phyloP scores from a whole-genome alignment of 305 asterid genomes.

The Fraxinus latifolia region DNA sequence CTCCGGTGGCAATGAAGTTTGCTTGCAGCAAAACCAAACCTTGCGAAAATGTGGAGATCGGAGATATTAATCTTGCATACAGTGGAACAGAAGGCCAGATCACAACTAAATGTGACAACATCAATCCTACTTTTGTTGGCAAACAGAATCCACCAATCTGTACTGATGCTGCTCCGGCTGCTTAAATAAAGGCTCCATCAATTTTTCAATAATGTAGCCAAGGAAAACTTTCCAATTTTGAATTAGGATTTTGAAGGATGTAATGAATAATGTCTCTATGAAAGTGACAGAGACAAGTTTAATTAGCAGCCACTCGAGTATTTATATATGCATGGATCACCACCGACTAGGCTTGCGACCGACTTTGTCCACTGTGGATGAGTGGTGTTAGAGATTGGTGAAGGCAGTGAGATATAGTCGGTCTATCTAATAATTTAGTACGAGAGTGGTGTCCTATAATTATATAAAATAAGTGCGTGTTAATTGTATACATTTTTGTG shows the following conservation, averaged over 20 bases:
- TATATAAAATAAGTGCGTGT: too few species aligned
- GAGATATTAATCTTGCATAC: conserved; percentile 37
- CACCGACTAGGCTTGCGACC: too few species aligned
- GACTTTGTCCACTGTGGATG: too few species aligned
- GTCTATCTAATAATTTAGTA: too few species aligned
- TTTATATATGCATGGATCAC: background rate
- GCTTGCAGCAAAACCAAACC: conserved; percentile 44
- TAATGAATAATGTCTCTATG: background rate
- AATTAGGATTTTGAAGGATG: background rate
- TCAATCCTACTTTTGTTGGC: conserved; percentile 31
- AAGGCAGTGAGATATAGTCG: too few species aligned
- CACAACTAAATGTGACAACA: conserved; percentile 32
- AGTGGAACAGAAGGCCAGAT: conserved; percentile 25
- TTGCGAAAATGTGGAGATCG: conserved; percentile 36
- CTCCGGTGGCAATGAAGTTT: conserved; percentile 24
- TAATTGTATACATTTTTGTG: background rate
- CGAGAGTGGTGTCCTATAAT: too few species aligned
- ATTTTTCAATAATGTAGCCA: background rate
- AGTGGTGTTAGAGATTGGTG: too few species aligned
- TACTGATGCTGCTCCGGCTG: background rate
- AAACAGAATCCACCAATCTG: conserved; percentile 40
- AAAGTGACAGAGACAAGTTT: background rate
- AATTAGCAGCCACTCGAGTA: background rate
- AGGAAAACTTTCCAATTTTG: background rate
- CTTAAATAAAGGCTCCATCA: background rate